phyloP scores from a whole-genome alignment of 768 basidiomycete species.

The Russula olivacea region DNA sequence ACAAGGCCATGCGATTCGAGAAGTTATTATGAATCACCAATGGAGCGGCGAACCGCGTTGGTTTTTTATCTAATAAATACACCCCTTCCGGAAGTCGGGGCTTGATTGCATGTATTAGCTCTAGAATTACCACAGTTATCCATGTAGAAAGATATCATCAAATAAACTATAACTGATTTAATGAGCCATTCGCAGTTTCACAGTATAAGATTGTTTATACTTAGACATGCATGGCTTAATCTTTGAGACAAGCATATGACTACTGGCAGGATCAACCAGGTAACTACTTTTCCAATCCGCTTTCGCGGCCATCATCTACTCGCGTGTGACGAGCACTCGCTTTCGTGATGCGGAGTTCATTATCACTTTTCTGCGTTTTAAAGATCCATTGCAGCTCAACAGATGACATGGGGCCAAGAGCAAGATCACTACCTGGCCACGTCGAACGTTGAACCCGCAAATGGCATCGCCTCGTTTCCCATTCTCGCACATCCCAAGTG shows the following conservation, averaged over 20 bases:
- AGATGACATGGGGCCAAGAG: too few relatives aligned
- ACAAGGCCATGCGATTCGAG: conserved; percentile 67
- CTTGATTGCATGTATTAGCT: conserved; percentile 46
- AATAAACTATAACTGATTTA: conserved; percentile 82
- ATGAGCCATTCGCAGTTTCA: conserved; percentile 81
- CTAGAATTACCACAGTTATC: conserved; percentile 78
- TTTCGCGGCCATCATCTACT: conserved; percentile 32
- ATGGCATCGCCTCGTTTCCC: too few relatives aligned
- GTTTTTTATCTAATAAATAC: conserved; percentile 56
- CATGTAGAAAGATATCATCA: conserved; percentile 71
- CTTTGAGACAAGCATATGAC: conserved; percentile 82
- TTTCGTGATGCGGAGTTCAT: conserved; percentile 20
- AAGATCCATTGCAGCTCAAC: too few relatives aligned
- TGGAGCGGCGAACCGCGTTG: conserved; percentile 54
- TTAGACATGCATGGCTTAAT: conserved; percentile 81
- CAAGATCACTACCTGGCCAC: too few relatives aligned
- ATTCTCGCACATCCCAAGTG: too few relatives aligned
- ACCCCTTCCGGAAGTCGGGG: conserved; percentile 20
- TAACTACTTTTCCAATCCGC: conserved; percentile 56
- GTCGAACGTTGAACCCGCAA: too few relatives aligned
- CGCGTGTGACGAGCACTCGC: conserved; percentile 24
- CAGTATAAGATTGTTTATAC: conserved; percentile 54
- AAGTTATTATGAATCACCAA: conserved; percentile 76
- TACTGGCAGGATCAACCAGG: conserved; percentile 83
- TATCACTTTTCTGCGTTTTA: not conserved